Conservation (phyloP, 1,284 basidiomycete genomes). For the Caloboletus firmus region DNA sequence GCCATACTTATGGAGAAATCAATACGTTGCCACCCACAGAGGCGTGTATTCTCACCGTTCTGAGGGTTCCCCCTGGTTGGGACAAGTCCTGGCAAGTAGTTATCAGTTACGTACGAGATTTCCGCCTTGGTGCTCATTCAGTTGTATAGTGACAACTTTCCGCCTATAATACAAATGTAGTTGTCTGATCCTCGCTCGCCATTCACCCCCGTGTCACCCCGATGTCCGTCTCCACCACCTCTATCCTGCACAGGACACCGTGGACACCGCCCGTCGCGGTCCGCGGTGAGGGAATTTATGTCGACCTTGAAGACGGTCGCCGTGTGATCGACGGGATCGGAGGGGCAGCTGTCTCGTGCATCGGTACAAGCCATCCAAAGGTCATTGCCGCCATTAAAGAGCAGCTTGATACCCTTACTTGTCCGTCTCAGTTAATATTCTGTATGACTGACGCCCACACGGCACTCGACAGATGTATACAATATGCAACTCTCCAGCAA, state of each 20-base stretch:
- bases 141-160: no score
- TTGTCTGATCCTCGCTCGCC: background rate
- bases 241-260: constrained; percentile 61
- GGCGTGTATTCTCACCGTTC: background rate
- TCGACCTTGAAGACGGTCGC: constrained; percentile 65
- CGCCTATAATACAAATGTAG: background rate
- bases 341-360: constrained; percentile 79
- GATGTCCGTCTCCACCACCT: constrained; percentile 29
- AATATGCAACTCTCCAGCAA: constrained; percentile 77
- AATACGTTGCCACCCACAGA: background rate
- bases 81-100: background rate
- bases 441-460: constrained; percentile 5
- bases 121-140: background rate
- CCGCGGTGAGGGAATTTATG: constrained; percentile 65
- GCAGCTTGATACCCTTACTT: constrained; percentile 73
- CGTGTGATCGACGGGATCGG: constrained; percentile 74
- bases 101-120: background rate
- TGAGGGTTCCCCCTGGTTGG: background rate
- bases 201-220: background rate
- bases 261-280: constrained; percentile 69
- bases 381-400: constrained; percentile 73
- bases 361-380: constrained; percentile 73
- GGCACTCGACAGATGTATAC: constrained; percentile 63
- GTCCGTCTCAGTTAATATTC: constrained; percentile 40
- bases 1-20: background rate